A percentile compares a stretch with the other conserved stretches of the same genome.
phyloP scores from a whole-genome alignment of 2,329 filamentous ascomycete genomes.

The Macroventuria anomochaeta region DNA sequence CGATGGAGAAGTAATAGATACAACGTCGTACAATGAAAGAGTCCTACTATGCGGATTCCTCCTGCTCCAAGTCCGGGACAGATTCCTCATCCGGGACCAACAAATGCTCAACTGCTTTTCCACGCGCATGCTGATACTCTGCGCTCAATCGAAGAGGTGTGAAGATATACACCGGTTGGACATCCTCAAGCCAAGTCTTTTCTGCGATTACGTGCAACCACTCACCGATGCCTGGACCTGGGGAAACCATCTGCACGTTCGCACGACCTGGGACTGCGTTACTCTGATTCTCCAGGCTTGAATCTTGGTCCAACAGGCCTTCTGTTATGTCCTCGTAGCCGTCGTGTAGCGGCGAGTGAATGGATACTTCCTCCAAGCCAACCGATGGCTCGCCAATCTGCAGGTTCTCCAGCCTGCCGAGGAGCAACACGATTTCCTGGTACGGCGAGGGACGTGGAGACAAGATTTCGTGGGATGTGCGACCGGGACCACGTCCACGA shows the following conservation, averaged over 20 bases:
- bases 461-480: background rate
- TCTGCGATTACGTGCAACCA: conserved; percentile 13
- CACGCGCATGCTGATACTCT: conserved; percentile 40
- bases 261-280: conserved; percentile 7
- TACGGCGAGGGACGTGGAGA: background rate
- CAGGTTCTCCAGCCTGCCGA: background rate
- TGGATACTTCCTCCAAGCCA: background rate
- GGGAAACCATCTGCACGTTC: conserved; percentile 28
- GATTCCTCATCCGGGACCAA: background rate
- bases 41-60: background rate
- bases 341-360: background rate
- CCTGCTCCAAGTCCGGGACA: background rate
- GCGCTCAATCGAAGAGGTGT: conserved; percentile 40
- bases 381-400: background rate
- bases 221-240: conserved; percentile 31
- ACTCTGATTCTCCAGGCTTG: conserved; percentile 13
- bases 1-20: background rate
- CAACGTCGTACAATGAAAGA: background rate
- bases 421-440: background rate
- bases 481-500: background rate
- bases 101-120: conserved; percentile 7
- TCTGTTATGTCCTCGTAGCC: conserved; percentile 1
- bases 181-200: background rate
- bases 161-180: conserved; percentile 31
- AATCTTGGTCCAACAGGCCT: conserved; percentile 5